phyloP scores from a whole-genome alignment of 2,329 filamentous ascomycete genomes.

The Fusarium pseudonygamai region DNA sequence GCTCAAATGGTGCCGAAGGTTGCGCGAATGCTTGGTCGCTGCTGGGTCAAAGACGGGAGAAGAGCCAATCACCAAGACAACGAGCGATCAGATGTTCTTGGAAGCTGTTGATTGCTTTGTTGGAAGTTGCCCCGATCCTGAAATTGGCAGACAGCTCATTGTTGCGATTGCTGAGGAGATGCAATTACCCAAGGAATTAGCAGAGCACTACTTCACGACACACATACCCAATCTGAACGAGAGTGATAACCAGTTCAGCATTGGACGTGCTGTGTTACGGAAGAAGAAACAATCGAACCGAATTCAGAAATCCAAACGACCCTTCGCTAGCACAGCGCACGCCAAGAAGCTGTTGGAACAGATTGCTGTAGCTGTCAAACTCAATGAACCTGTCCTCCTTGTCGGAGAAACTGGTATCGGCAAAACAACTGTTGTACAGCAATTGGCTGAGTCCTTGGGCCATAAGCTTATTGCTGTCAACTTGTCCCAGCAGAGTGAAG shows the following conservation, averaged over 20 bases:
- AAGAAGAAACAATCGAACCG: conserved; percentile 64
- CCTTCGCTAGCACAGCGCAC: conserved; percentile 89
- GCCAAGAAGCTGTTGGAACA: conserved; percentile 88
- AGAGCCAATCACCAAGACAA: conserved; percentile 77
- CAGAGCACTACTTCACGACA: conserved; percentile 78
- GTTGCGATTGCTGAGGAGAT: conserved; percentile 84
- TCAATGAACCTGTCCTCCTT: conserved; percentile 88
- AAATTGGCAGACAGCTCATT: conserved; percentile 68
- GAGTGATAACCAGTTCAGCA: conserved; percentile 62
- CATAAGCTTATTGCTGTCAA: conserved; percentile 94
- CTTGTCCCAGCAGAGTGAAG: conserved; percentile 96
- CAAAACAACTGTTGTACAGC: conserved; percentile 96
- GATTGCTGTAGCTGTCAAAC: conserved; percentile 81
- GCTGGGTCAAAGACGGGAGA: conserved; percentile 71
- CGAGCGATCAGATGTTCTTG: conserved; percentile 86
- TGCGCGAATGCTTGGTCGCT: conserved; percentile 71
- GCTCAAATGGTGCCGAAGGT: conserved; percentile 87
- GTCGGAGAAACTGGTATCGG: conserved; percentile 99
- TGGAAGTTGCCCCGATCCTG: conserved; percentile 76
- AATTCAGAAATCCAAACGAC: conserved; percentile 63
- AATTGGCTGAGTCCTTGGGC: conserved; percentile 84
- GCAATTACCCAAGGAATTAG: conserved; percentile 83
- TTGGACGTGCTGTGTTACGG: conserved; percentile 73
- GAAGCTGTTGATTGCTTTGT: conserved; percentile 95
- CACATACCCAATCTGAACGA: conserved; percentile 78